Base-by-base conservation (phyloP, 2,329 filamentous ascomycete species). In the Plenodomus tracheiphilus region DNA sequence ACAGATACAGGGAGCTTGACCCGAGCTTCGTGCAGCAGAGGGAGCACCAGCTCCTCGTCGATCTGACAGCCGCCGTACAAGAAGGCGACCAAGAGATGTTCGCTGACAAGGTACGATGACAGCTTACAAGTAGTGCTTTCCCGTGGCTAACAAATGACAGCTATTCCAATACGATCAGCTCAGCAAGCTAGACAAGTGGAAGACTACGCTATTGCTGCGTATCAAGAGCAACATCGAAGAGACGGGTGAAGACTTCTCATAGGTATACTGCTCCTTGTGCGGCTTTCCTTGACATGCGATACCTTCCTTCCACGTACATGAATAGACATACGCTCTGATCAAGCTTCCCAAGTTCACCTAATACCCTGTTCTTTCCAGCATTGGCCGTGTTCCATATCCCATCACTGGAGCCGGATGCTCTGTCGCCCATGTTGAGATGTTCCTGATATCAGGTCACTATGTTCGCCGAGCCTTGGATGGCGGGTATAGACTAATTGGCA, bases 111-210 rank as follows among this genome's bases (percentile, higher is more conserved):
- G 61, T 54, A 52, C 72, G 49, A 75, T 94, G 51, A 89, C 84
- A 4, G 4, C 16, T 75, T 82, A 13, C 11, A 18, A 4, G 15
- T 13, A 22, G 13, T 35, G 1, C 16, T 25, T 40, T 4, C 5
- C 18, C 15, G 18, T 11, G 50, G 22, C 51, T 60, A 19, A 60
- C 35, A 5, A 19, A 1, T 15, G 25, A n/a, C 35, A 65, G 63
- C 74, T 95, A 56, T 96, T 88, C 79, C 86, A 93, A 71, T 97
- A 85, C 69, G 91, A 97, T 72, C 89, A 95, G 77, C 81, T 96
- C 77, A 94, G 86, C 77, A 94, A 94, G 79, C 77, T 97, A 66
- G 92, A 97, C 70, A 94, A 93, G 78, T 97, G 93, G 93, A 96
- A 97, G 87, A 96, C 89, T 42, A 89, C 87, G 25, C 78, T 96